These are phyloP conservation scores for Cichorium intybus DNA, from an alignment of 140 eudicot genomes.

Conservation along the genomic window DNA sequence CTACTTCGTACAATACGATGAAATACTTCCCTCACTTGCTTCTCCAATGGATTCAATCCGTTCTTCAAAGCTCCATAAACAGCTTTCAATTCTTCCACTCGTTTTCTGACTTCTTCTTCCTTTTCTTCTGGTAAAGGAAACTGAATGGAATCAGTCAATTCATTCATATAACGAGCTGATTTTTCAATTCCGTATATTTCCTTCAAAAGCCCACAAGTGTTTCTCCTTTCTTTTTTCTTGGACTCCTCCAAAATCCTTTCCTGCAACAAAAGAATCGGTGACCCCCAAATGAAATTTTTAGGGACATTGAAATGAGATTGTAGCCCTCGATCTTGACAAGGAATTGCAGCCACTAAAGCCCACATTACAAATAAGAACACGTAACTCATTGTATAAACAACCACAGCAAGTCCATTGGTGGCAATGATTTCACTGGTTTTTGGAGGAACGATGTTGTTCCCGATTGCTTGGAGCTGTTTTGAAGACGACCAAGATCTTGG, in stretches of 20 bases:
- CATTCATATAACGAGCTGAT: conserved; percentile 54
- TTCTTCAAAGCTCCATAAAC: conserved; percentile 48
- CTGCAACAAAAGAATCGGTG: conserved; percentile 48
- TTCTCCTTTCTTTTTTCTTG: conserved; percentile 59
- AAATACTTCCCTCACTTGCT: conserved; percentile 80
- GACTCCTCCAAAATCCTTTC: conserved; percentile 81
- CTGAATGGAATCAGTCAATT: conserved; percentile 44
- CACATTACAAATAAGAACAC: conserved; percentile 76
- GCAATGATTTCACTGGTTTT: conserved; percentile 49
- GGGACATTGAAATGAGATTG: conserved; percentile 53
- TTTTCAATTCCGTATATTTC: conserved; percentile 76
- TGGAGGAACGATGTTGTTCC: conserved; percentile 49
- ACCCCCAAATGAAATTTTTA: conserved; percentile 59
- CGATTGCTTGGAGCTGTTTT: conserved; percentile 67
- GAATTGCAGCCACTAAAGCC: conserved; percentile 92
- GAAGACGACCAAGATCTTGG: conserved; percentile 78
- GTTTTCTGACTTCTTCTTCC: conserved; percentile 55
- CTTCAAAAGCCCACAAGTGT: conserved; percentile 68
- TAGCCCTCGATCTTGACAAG: conserved; percentile 82
- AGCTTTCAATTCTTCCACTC: conserved; percentile 44
- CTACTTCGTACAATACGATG: conserved; percentile 67
- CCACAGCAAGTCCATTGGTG: conserved; percentile 60
- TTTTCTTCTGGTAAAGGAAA: conserved; percentile 63
- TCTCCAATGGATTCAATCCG: conserved; percentile 71
- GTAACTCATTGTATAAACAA: conserved; percentile 58